Evolutionary conservation across 2,329 filamentous ascomycete species (phyloP), one percentile per base, ranked within the genome.

Genomic region (Gremmenia infestans): DNA sequence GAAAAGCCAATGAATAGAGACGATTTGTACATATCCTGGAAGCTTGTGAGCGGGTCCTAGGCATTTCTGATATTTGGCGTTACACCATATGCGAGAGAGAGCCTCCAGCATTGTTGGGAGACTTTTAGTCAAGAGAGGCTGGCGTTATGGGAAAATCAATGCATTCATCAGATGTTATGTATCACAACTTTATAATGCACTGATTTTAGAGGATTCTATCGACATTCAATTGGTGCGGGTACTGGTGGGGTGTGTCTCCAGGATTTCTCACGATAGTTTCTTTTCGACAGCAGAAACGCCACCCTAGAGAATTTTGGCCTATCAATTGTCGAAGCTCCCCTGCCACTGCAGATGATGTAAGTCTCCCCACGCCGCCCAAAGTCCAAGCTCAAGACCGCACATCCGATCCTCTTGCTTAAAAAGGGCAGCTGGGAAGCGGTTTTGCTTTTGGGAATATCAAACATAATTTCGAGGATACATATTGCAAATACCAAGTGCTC

Each of bases 1-100:
- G 57, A 68, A 68, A 53, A 59, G 23, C 9, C 62, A 62, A 63
- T 68, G 67, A 60, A 63, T 39, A 32, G 23, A 43, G 37, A 40
- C n/a, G 11, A 48, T 50, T 39, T 62, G 52, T 60, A 53, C 32
- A 64, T 56, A 57, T 48, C 35, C 45, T 28, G 55, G 49, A 56
- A 52, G 36, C 53, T 57, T 48, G 23, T 14, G 25, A 48, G 45
- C 11, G 45, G 45, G 23, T 48, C 17, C 42, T 42, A 25, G 17
- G 48, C 49, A 50, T 52, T 53, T 53, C 58, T 58, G 54, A 32
- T 35, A 15, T 11, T 48, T 42, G 57, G 57, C 57, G 57, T 59
- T 57, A 48, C 14, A 45, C 28, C 14, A 54, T 35, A 36, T 48
- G 23, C 7, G 19, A n/a, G 22, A n/a, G 23, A 48, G 25, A 35